Base-by-base conservation (phyloP, 2,329 filamentous ascomycete genomes). In the Diplodia seriata region DNA sequence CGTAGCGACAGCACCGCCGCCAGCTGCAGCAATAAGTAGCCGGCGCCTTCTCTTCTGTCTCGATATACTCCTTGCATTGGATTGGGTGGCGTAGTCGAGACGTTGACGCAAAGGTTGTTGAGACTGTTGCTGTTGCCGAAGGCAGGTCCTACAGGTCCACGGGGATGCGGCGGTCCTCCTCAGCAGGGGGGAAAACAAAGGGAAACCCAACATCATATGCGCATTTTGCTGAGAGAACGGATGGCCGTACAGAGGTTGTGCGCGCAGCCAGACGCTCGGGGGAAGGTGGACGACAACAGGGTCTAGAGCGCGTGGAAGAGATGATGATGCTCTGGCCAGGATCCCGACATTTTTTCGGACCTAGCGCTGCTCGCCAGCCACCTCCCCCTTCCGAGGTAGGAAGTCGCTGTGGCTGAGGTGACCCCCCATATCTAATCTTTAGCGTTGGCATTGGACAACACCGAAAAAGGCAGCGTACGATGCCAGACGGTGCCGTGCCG, bases 61-160 rank as follows among this genome's bases (percentile, higher is more conserved):
- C 56, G 68, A 62, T 54, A 73, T 71, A 64, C 65, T 40, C 33
- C 63, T 49, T 40, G 56, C n/a, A 23, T 62, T 67, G 43, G 62
- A 38, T 57, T 70, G 70, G 31, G 73, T 71, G 38, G 74, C 67
- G 68, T 73, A 73, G 43, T 68, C 54, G 66, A 69, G 67, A 38
- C 71, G 72, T 56, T 70, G 72, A 26, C 68, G 74, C 66, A 70
- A 56, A 29, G 71, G 47, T 29, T 47, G 62, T 36, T 47, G 69
- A 18, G 68, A 54, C 67, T 70, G 73, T 64, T 72, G 72, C 31
- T 68, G 66, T 36, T 47, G 29, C 69, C 71, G 75, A 40, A 76
- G 71, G 71, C 77, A 79, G 18, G 75, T 72, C 59, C 75, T 72
- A 70, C 77, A 79, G 15, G 74, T 79, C 77, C 77, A 80, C 12